Percentiles rank a stretch among this genome's conserved stretches.
These are phyloP conservation scores for Lepiota venenata DNA, from an alignment of 768 basidiomycete species.

Conservation along the genomic window DNA sequence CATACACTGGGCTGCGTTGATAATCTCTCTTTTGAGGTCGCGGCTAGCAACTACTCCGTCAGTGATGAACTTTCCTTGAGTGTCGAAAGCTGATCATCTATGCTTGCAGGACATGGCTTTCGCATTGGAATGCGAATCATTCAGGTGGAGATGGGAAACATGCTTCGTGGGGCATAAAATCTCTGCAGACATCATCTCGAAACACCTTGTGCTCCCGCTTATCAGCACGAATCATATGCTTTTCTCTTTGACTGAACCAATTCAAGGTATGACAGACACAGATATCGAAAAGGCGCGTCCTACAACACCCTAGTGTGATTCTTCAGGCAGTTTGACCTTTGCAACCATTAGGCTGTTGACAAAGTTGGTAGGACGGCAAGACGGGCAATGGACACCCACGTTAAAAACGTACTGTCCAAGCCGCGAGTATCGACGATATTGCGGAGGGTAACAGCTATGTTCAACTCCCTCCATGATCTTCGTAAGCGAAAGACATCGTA, in stretches of 20 bases:
- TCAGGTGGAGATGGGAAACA: conserved; percentile 83
- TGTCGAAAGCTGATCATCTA: conserved; percentile 10
- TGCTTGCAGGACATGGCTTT: conserved; percentile 61
- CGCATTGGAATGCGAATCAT: conserved; percentile 51
- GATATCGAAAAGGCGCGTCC: conserved; percentile 66
- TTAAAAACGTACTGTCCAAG: conserved; percentile 67
- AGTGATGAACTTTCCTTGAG: conserved; percentile 20
- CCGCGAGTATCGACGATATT: conserved; percentile 66
- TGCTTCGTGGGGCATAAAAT: conserved; percentile 57
- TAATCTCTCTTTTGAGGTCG: conserved; percentile 57
- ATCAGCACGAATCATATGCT: conserved; percentile 69
- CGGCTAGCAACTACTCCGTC: conserved; percentile 60
- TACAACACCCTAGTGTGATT: background rate
- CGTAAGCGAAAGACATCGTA: conserved; percentile 39
- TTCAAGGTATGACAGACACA: conserved; percentile 49
- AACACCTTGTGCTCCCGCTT: conserved; percentile 73
- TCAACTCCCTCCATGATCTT: conserved; percentile 61
- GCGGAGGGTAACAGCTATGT: conserved; percentile 67
- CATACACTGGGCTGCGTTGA: conserved; percentile 63
- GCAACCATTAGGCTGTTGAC: conserved; percentile 53
- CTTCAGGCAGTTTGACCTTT: background rate
- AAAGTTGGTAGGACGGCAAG: conserved; percentile 68
- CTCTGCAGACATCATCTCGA: conserved; percentile 73
- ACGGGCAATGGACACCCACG: conserved; percentile 64
- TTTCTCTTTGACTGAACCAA: conserved; percentile 56